Evolutionary conservation across 202 grass and related monocot genomes (phyloP), one percentile per base, ranked within the genome.

Genomic region (Panicum hallii): DNA sequence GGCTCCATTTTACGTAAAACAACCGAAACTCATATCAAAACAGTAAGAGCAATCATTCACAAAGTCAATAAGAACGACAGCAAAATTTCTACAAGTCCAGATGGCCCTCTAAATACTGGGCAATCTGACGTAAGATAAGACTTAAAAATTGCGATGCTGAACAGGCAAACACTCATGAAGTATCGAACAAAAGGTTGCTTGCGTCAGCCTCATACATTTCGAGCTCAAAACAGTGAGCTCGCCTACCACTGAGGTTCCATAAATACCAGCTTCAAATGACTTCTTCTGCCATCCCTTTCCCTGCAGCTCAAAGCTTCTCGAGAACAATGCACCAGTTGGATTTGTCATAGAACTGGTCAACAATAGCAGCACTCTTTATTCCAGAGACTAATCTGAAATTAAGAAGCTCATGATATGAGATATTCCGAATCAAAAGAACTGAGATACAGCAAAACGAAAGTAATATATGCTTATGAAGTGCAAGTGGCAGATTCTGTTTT

Each of bases 321-420:
- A 97, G 90, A 87, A 97, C 91, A 88, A 99, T 87, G 86, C 97
- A 99, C 97, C 93, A 99, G 89, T 99, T 99, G 44, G 97, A 99
- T 87, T 97, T 99, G 87, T 99, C 97, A 63, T 94, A 99, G 69
- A 96, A 97, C 57, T 99, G 91, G 48, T 99, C 91, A 12, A 87
- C 82, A 79, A 94, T 81, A 80, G 79, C 32, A 43, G 91, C 79
- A 85, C 92, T 90, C 62, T 90, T 84, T 82, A 99, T 92, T 20
- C 90, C 90, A 84, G 88, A 85, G 91, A 91, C 91, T 64, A 99
- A 90, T 82, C 93, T 99, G 82, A 72, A 92, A 92, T 75, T 32
- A 77, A 64, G 70, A 63, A 67, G 38, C 44, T 67, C 66, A 72
- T 47, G 14, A 41, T 22, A 63, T 73, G 74, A 76, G 53, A 87